Conservation (phyloP, 2,329 filamentous ascomycete genomes). For the Chaetomium strumarium region DNA sequence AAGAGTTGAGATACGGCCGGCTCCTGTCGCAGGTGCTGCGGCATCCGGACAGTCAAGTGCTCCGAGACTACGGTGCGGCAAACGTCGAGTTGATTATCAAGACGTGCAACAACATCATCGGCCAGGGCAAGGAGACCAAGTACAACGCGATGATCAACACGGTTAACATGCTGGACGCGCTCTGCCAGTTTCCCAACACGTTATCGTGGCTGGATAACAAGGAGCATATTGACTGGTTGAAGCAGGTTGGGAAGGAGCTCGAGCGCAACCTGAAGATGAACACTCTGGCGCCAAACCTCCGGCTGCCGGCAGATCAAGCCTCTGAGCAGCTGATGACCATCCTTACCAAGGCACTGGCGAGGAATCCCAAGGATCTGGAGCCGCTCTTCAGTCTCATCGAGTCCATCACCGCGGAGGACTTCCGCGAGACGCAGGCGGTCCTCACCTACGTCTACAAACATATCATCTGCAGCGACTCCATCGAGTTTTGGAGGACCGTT, state of each 20-base stretch:
- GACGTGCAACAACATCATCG: conserved; percentile 56
- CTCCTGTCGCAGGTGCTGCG: conserved; percentile 84
- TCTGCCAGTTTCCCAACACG: conserved; percentile 60
- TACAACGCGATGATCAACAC: conserved; percentile 73
- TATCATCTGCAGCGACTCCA: conserved; percentile 76
- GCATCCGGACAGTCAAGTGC: conserved; percentile 64
- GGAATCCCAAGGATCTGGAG: conserved; percentile 71
- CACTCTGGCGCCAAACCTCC: conserved; percentile 62
- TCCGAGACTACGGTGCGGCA: conserved; percentile 68
- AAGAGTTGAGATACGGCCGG: conserved; percentile 80
- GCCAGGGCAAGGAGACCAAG: conserved; percentile 62
- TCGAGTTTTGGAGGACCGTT: conserved; percentile 78
- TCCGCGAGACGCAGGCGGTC: conserved; percentile 70
- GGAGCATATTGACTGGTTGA: conserved; percentile 55
- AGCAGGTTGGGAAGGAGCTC: conserved; percentile 67
- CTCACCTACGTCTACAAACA: conserved; percentile 78
- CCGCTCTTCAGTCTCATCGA: conserved; percentile 81
- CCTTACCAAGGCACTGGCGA: conserved; percentile 71
- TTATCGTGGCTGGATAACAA: conserved; percentile 67
- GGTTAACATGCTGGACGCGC: conserved; percentile 75
- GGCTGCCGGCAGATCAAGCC: conserved; percentile 82
- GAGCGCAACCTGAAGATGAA: conserved; percentile 68
- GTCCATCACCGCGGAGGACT: conserved; percentile 72
- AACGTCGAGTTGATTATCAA: conserved; percentile 68
- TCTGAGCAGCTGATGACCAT: conserved; percentile 83